Evolutionary conservation across 139 green algal species (phyloP).

Genomic region (Chlorella sorokiniana): DNA sequence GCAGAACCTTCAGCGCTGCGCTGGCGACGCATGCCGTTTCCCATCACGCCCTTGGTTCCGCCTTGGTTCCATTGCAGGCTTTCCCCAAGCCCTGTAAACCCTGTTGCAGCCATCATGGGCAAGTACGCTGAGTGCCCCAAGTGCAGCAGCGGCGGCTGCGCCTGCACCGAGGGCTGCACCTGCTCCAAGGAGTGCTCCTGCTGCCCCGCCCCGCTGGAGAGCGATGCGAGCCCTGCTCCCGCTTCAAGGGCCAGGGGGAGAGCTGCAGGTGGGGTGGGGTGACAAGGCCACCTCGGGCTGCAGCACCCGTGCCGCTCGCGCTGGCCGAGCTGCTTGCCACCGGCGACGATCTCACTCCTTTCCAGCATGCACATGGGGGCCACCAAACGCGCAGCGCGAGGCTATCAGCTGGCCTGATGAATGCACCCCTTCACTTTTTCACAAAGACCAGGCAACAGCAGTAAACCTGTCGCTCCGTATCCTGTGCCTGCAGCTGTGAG

Average conservation of each 20-base stretch:
- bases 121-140: conserved; percentile 7
- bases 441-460: neutral
- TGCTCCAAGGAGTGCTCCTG: conserved; percentile 8
- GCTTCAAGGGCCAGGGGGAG: neutral
- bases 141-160: neutral
- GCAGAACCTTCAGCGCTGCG: too few relatives aligned
- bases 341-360: too few relatives aligned
- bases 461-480: neutral
- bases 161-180: neutral
- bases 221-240: conserved; percentile 6
- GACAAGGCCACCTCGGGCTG: neutral
- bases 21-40: too few relatives aligned
- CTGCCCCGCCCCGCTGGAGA: conserved; percentile 9
- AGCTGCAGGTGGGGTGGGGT: neutral
- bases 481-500: neutral
- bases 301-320: too few relatives aligned
- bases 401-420: neutral
- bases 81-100: neutral
- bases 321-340: too few relatives aligned
- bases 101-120: neutral
- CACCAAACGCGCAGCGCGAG: neutral
- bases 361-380: neutral
- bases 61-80: neutral
- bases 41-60: too few relatives aligned
- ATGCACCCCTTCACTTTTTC: neutral